Base-by-base conservation (phyloP, 768 basidiomycete genomes). In the Pleurotus platypus region DNA sequence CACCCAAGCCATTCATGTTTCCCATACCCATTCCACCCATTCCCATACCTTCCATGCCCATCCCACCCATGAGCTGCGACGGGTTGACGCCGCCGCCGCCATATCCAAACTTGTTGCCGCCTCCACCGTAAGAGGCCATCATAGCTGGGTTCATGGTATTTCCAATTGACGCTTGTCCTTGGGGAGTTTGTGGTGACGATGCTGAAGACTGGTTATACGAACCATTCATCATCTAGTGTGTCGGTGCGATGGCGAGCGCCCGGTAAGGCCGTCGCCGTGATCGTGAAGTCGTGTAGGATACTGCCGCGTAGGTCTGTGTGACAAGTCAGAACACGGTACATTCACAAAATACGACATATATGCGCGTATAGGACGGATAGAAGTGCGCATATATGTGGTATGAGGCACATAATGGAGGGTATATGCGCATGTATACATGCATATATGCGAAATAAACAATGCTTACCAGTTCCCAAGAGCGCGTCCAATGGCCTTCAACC, bases 1-100 rank as follows among this genome's bases (percentile, higher is more conserved):
- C 60, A 27, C 49, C 55, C 26, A 58, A 39, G 42, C 66, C 66
- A 49, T 69, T 69, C 55, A 68, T 58, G 20, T n/a, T n/a, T 7
- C 20, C 20, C 42, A 45, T 46, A 16, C 57, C 57, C 20, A 61
- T 35, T 22, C 47, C 49, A 50, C 56, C 55, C 59, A 60, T 62
- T 8, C 43, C 51, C 8, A 49, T 24, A 2, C 46, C 45, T 24
- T 47, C 38, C 55, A 70, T 66, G 54, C 62, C 64, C 63, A 70
- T 68, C 13, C 55, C 58, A 37, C 55, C 58, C 62, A 63, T 57
- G 24, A 63, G 43, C 22, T 63, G 51, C 7, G 51, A 40, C 7
- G 51, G 51, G 38, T 54, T 54, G n/a, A 54, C 51, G 18, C 51
- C 51, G 22, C 37, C 16, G 15, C 15, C 27, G 27, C 49, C 49